Base-by-base conservation (phyloP, 2,329 filamentous ascomycete genomes). In the Colletotrichum theobromicola region DNA sequence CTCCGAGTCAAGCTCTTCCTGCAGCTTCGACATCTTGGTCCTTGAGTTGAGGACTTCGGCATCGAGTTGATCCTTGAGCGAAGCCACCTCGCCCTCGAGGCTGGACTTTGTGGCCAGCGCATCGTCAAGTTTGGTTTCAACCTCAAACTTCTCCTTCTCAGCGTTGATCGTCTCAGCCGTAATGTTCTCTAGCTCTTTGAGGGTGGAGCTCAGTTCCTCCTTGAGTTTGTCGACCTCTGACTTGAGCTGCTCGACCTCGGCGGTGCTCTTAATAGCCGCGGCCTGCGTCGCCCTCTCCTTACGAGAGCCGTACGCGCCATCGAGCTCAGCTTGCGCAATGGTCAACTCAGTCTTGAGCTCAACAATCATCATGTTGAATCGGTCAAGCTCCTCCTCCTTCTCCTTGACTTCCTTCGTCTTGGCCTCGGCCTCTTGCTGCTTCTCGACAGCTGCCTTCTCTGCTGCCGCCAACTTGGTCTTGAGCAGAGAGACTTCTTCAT, bases 341-440 rank as follows among this genome's bases (percentile, higher is more conserved):
- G 90, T 91, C 74, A 91, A 85, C 78, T 92, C 90, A 67, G 90
- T 91, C 86, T 92, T 92, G 80, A 90, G 85, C 82, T 91, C 89
- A 37, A 89, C 87, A 69, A 91, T 80, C 79, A 87, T 86, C 79
- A 86, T 83, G 80, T 88, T 89, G 67, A 89, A 83, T 69, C 83
- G 82, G 65, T 90, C 88, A 42, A 90, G 79, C 75, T 90, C 87
- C 61, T 86, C 84, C 68, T 90, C 87, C 82, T 88, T 88, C 75
- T 85, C 84, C 78, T 86, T 86, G 76, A 85, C 80, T 70, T 84
- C 80, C 75, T 81, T 81, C 64, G 84, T 79, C 62, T 81, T 79
- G 32, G 81, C 81, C 37, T 83, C 81, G n/a, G 84, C 80, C 42
- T 87, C 83, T 75, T 87, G 85, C 76, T 87, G 84, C 61, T 86